A percentile compares a stretch with the other conserved stretches of the same genome.
These are phyloP conservation scores for Beauveria brongniartii DNA, from an alignment of 2,329 filamentous ascomycete species.

Conservation along the genomic window DNA sequence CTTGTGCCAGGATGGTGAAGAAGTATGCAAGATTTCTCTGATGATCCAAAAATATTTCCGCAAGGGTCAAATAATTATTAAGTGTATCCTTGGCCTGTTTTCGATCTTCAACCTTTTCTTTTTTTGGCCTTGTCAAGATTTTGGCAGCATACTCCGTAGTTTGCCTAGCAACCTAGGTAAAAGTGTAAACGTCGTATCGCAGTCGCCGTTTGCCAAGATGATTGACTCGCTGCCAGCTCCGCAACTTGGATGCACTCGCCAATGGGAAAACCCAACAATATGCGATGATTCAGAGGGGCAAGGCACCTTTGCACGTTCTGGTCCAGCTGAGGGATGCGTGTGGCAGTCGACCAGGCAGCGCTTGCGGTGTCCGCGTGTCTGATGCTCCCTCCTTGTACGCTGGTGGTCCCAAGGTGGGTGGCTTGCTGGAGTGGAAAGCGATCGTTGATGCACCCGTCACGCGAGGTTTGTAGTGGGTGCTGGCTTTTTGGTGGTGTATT, in stretches of 20 bases:
- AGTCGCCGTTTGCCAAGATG: background rate
- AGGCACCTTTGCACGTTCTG: too few relatives aligned
- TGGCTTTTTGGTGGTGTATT: background rate
- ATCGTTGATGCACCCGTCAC: conserved; percentile 10
- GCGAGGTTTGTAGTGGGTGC: background rate
- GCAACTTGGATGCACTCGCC: background rate
- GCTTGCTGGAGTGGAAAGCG: background rate
- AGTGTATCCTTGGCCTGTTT: background rate
- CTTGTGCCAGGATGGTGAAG: background rate
- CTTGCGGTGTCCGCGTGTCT: conserved; percentile 5
- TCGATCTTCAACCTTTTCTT: too few relatives aligned
- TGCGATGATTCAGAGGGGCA: background rate
- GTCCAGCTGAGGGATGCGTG: conserved; percentile 7
- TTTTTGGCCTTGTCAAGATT: too few relatives aligned
- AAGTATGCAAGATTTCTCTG: background rate
- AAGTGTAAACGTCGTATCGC: background rate
- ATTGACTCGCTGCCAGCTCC: conserved; percentile 8
- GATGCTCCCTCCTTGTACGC: background rate
- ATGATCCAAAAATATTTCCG: background rate
- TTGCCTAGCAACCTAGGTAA: too few relatives aligned
- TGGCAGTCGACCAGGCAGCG: conserved; percentile 3
- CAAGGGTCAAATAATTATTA: background rate
- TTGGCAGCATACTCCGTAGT: too few relatives aligned
- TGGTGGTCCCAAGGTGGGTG: background rate
- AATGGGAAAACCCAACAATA: background rate